Evolutionary conservation across 805 yeast genomes (phyloP), one percentile per base, ranked within the genome.

Genomic region (Yamadazyma paraphyllophila): DNA sequence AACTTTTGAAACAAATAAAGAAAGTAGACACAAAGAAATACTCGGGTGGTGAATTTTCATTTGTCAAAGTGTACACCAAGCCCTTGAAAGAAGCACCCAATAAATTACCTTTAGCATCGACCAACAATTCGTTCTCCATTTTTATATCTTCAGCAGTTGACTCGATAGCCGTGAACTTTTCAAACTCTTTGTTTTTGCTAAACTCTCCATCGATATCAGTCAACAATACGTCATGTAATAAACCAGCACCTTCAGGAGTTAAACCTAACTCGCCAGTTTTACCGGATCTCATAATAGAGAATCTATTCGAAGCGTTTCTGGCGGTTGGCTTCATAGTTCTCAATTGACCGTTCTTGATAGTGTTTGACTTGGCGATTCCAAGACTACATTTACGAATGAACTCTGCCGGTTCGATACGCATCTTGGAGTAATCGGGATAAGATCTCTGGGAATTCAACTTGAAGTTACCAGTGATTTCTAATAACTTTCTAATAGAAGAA

Each of bases 71-170:
- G 54, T 71, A 77, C 2, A 86, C 78, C 46, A 86, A 67, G 0
- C 88, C 86, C 52, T 81, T 77, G 60, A 85, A 83, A 0, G 91
- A 83, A 2, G 87, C 85, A 11, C 91, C 92, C 37, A 83, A 59
- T 16, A 85, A 60, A 41, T 71, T 73, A 1, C 80, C 81, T 32
- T 74, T 74, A 3, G 68, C 58, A 52, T 78, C 82, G 37, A 76
- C 69, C 37, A 80, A 59, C 14, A 83, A 63, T 55, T 85, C 89
- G 37, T 66, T 65, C 11, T 63, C 59, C 26, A 41, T 36, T 16
- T 41, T 48, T 20, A 51, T 26, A 20, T 48, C 52, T 17, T 42
- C 46, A 1, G 48, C 31, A 7, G 44, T 37, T 1, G 46, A 44
- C 2, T 45, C 56, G 7, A 47, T 51, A 8, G 12, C 55, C 8